phyloP scores from a whole-genome alignment of 1,284 basidiomycete species.

The Sphagnurus paluster region DNA sequence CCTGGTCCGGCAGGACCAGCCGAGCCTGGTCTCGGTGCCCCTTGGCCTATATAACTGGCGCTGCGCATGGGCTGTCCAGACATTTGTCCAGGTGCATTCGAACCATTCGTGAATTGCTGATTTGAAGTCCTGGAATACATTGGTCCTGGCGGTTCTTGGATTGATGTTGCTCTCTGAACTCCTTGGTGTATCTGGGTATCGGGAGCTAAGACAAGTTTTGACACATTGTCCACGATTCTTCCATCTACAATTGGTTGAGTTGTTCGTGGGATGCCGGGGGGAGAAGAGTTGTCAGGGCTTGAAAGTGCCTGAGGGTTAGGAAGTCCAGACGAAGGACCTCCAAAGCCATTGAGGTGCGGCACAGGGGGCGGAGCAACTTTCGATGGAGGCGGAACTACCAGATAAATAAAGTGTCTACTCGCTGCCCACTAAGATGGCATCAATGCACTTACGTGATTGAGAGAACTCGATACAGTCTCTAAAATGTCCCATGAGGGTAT shows the following conservation, averaged over 20 bases:
- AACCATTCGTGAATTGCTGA: constrained; percentile 28
- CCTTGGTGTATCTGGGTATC: constrained; percentile 25
- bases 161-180: constrained; percentile 20
- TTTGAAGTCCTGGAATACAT: constrained; percentile 22
- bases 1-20: constrained; percentile 6
- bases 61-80: constrained; percentile 34
- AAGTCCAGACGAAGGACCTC: constrained; percentile 7
- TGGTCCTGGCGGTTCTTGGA: constrained; percentile 20
- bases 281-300: constrained; percentile 8
- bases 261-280: constrained; percentile 12
- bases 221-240: constrained; percentile 13
- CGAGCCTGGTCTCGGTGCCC: constrained; percentile 18
- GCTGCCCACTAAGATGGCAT: neutral
- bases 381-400: constrained; percentile 54
- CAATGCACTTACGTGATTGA: constrained; percentile 55
- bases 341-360: constrained; percentile 38
- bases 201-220: constrained; percentile 29
- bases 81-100: constrained; percentile 24
- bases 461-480: constrained; percentile 86
- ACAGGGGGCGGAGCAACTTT: constrained; percentile 62
- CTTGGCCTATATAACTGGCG: constrained; percentile 35
- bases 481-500: constrained; percentile 75
- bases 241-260: constrained; percentile 10
- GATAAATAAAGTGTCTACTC: constrained; percentile 3
- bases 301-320: constrained; percentile 3